Conservation (phyloP, 352 stramenopile species). For the Phytophthora sp. region DNA sequence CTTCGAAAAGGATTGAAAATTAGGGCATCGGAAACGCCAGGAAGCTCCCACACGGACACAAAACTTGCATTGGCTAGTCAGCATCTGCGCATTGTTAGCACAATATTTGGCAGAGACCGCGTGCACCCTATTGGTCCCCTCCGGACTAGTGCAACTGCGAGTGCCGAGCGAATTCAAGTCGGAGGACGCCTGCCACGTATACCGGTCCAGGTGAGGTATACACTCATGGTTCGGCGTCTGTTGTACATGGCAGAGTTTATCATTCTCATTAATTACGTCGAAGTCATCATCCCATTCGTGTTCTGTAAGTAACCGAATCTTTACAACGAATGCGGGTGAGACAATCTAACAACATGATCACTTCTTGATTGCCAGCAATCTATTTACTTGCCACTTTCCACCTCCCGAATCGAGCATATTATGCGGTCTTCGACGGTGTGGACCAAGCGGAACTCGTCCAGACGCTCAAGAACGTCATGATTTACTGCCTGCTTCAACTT, state of each 20-base stretch:
- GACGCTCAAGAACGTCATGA: slow-evolving; percentile 7
- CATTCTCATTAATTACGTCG: slow-evolving; percentile 40
- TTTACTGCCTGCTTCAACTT: slow-evolving; percentile 16
- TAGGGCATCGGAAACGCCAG: too few relatives aligned
- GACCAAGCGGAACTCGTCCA: neutral
- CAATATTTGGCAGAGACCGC: too few relatives aligned
- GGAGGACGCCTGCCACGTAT: too few relatives aligned
- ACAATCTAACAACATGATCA: neutral
- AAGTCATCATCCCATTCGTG: slow-evolving; percentile 36
- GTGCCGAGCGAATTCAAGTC: too few relatives aligned
- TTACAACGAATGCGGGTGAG: neutral
- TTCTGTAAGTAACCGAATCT: slow-evolving; percentile 27
- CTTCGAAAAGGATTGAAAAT: too few relatives aligned
- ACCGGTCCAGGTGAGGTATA: neutral
- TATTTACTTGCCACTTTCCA: slow-evolving; percentile 33
- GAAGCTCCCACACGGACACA: too few relatives aligned
- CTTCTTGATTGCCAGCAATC: slow-evolving; percentile 3
- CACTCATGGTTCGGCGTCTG: neutral
- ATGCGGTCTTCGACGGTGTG: slow-evolving; percentile 23
- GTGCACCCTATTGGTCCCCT: too few relatives aligned
- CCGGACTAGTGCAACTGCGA: too few relatives aligned
- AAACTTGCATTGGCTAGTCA: too few relatives aligned
- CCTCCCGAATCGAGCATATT: slow-evolving; percentile 36
- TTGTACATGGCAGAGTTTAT: slow-evolving; percentile 40
- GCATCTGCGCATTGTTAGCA: too few relatives aligned